These are phyloP conservation scores for Cladosporium sp. DNA, from an alignment of 2,329 filamentous ascomycete species.

Conservation along the genomic window DNA sequence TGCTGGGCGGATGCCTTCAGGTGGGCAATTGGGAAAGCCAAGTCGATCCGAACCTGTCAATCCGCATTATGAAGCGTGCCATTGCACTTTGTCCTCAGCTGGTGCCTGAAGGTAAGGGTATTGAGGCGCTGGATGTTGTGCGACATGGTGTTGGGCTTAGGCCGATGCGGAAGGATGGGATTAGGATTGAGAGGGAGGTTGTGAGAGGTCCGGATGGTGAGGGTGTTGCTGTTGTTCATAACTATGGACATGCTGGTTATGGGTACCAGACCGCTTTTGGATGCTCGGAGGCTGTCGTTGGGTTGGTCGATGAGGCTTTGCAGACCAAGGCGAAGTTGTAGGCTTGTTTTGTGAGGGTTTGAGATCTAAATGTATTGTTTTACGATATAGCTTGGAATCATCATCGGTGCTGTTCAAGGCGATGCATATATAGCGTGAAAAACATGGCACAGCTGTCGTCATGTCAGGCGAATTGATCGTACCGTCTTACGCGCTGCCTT, in stretches of 20 bases:
- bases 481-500: too few species aligned
- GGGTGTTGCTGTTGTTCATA: slow-evolving; percentile 66
- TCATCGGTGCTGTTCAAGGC: too few species aligned
- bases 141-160: slow-evolving; percentile 78
- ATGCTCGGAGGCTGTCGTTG: slow-evolving; percentile 37
- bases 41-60: slow-evolving; percentile 72
- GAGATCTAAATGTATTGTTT: too few species aligned
- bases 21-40: slow-evolving; percentile 73
- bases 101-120: slow-evolving; percentile 57
- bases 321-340: slow-evolving; percentile 24
- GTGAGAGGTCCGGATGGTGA: too few species aligned
- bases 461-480: too few species aligned
- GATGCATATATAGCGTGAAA: too few species aligned
- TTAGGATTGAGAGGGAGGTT: slow-evolving; percentile 68
- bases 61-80: slow-evolving; percentile 77
- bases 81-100: slow-evolving; percentile 61
- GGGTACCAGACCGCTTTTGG: slow-evolving; percentile 57
- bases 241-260: slow-evolving; percentile 75
- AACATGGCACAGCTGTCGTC: too few species aligned
- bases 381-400: too few species aligned
- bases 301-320: slow-evolving; percentile 34
- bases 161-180: slow-evolving; percentile 67
- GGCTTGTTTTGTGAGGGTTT: neutral
- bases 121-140: slow-evolving; percentile 69
- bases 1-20: slow-evolving; percentile 82